Evolutionary conservation across 1,139 yeast species (phyloP).

Genomic region (Saccharomycopsis hybrid): DNA sequence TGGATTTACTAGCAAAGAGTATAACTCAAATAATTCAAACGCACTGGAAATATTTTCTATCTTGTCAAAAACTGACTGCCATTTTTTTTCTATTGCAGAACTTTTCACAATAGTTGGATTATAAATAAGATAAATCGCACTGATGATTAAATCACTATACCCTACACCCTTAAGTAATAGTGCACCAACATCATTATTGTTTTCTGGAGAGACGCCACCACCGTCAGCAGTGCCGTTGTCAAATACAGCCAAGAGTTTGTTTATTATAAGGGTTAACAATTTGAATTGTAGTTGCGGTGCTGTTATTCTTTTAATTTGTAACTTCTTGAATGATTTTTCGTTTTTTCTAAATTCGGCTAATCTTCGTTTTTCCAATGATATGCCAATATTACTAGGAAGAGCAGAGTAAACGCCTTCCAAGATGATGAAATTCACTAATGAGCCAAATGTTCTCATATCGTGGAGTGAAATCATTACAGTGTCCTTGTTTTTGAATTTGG

Average conservation of each 20-base stretch:
- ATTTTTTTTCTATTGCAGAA: neutral
- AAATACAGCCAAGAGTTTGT: conserved; percentile 33
- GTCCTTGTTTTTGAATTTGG: conserved; percentile 33
- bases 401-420: conserved; percentile 68
- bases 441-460: conserved; percentile 71
- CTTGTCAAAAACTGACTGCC: conserved; percentile 21
- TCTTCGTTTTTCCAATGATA: conserved; percentile 58
- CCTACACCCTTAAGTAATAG: conserved; percentile 67
- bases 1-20: conserved; percentile 44
- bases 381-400: conserved; percentile 49
- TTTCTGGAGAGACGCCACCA: neutral
- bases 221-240: conserved; percentile 22
- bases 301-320: conserved; percentile 22
- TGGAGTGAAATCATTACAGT: conserved; percentile 59
- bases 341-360: conserved; percentile 18
- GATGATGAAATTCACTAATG: conserved; percentile 55
- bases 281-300: conserved; percentile 23
- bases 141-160: conserved; percentile 57
- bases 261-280: conserved; percentile 35
- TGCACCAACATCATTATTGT: conserved; percentile 46
- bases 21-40: conserved; percentile 51
- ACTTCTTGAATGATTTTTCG: conserved; percentile 10
- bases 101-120: conserved; percentile 29
- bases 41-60: conserved; percentile 48
- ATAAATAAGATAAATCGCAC: conserved; percentile 45